Conservation (phyloP, 208 protist species). For the Crithidia sp. region DNA sequence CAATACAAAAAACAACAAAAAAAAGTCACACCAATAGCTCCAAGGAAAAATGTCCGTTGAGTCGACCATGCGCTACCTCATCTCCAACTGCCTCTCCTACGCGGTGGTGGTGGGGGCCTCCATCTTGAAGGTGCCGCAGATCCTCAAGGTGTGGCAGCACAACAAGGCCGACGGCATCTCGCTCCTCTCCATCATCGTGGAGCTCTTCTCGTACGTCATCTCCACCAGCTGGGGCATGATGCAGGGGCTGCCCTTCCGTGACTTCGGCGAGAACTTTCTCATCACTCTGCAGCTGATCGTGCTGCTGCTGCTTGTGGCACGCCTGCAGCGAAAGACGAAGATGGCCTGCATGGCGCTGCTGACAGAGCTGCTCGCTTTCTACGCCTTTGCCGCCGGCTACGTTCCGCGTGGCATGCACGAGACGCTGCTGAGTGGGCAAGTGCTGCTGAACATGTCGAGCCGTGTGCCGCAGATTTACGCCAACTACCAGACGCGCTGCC, state of each 20-base stretch:
- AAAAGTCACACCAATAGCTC: not conserved
- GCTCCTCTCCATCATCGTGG: conserved; percentile 57
- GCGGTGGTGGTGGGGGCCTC: conserved; percentile 80
- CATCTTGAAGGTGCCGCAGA: conserved; percentile 89
- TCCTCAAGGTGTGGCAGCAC: conserved; percentile 65
- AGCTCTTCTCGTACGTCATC: conserved; percentile 81
- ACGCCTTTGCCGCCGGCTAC: conserved; percentile 44
- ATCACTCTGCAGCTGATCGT: conserved; percentile 72
- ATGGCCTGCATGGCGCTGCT: conserved; percentile 38
- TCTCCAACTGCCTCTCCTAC: conserved; percentile 77
- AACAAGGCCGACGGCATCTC: conserved; percentile 77
- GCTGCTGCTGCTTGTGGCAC: conserved; percentile 69
- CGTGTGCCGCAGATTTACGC: conserved; percentile 82
- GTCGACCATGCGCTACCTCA: conserved; percentile 50
- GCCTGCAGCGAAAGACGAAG: conserved; percentile 52
- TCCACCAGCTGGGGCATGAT: conserved; percentile 81
- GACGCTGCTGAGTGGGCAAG: conserved; percentile 57
- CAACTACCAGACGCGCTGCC: conserved; percentile 69
- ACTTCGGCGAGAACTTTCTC: conserved; percentile 84
- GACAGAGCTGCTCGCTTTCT: conserved; percentile 37
- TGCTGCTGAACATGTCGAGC: conserved; percentile 73
- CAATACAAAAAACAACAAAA: not conserved
- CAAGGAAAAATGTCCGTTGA: conserved; percentile 26
- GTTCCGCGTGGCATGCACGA: conserved; percentile 60
- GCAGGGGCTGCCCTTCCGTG: conserved; percentile 66